Evolutionary conservation across 2,329 filamentous ascomycete species (phyloP), one percentile per base, ranked within the genome.

Genomic region (Cercospora janseana): DNA sequence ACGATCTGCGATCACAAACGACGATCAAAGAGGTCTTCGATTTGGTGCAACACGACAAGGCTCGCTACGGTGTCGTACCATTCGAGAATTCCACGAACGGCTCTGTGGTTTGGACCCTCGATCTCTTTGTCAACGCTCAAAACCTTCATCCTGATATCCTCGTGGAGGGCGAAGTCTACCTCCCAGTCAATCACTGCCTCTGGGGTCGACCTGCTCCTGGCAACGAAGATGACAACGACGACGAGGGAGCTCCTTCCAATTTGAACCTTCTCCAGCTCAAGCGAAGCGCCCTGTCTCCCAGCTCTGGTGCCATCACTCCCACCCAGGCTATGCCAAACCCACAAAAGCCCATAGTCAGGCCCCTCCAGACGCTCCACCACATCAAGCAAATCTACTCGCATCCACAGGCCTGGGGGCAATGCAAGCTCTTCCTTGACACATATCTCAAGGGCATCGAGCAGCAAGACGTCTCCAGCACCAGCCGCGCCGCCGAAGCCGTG

Each of bases 71-170:
- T 59, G 87, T 97, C 24, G 87, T 96, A 1, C 93, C 93, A 5
- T 91, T 95, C 70, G 92, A 97, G 68, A 98, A 98, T 75, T 94
- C 88, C 31, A 92, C 88, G 66, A 95, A 97, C 70, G 93, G 93
- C 63, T 85, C 86, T 47, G 93, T 98, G 42, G 83, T 93, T 49
- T 87, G 89, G 69, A 95, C 91, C 0, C 79, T 97, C 18, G 91
- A 96, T 70, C 81, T 92, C 58, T 82, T 98, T 53, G 88, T 88
- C 58, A 89, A 95, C 71, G 77, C 86, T 20, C 73, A 81, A 29
- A 71, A 69, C 32, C 70, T 72, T 34, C 88, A 87, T 65, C 75
- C 77, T 8, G 81, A 87, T 64, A 78, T 96, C 37, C 76, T 79
- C 40, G 86, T 97, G 31, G 87, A 85, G 65, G 88, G 82, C 37